A percentile compares a stretch with the other conserved stretches of the same genome.
Evolutionary conservation across 108 stramenopile genomes (phyloP).

Genomic region (Skeletonema marinoi): DNA sequence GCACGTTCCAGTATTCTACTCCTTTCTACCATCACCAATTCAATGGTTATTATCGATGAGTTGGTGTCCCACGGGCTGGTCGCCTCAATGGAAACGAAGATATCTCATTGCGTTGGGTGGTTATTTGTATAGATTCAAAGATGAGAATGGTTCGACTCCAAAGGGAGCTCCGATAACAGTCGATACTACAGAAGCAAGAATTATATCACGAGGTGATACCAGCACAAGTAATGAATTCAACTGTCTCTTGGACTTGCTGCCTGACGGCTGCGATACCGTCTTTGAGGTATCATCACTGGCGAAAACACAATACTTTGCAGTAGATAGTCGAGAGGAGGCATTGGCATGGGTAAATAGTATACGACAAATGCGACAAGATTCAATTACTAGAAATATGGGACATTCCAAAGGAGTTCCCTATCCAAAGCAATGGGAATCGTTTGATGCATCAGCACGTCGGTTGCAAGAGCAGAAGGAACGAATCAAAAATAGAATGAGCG

Average conservation of each 20-base stretch:
- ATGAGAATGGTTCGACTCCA: constrained; percentile 44
- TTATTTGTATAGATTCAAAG: constrained; percentile 80
- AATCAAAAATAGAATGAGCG: constrained; percentile 47
- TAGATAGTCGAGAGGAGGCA: constrained; percentile 63
- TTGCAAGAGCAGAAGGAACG: constrained; percentile 63
- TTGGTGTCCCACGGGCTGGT: constrained; percentile 46
- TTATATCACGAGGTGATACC: constrained; percentile 10
- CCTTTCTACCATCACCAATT: constrained; percentile 54
- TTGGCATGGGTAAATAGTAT: constrained; percentile 67
- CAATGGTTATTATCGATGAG: constrained; percentile 46
- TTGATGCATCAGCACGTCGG: constrained; percentile 63
- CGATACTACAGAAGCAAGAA: constrained; percentile 34
- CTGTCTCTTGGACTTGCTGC: constrained; percentile 26
- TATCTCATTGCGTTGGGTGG: constrained; percentile 72
- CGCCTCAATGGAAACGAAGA: constrained; percentile 72
- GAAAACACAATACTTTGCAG: constrained; percentile 73
- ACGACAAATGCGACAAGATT: constrained; percentile 61
- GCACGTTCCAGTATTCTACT: constrained; percentile 66
- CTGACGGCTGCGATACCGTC: constrained; percentile 46
- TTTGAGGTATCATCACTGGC: constrained; percentile 64
- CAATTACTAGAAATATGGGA: constrained; percentile 74
- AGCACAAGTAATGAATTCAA: constrained; percentile 7
- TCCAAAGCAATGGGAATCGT: constrained; percentile 63
- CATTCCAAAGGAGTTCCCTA: constrained; percentile 70
- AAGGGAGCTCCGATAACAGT: constrained; percentile 76